phyloP scores from a whole-genome alignment of 495 filamentous ascomycete genomes.

The Diplogelasinospora grovesii region DNA sequence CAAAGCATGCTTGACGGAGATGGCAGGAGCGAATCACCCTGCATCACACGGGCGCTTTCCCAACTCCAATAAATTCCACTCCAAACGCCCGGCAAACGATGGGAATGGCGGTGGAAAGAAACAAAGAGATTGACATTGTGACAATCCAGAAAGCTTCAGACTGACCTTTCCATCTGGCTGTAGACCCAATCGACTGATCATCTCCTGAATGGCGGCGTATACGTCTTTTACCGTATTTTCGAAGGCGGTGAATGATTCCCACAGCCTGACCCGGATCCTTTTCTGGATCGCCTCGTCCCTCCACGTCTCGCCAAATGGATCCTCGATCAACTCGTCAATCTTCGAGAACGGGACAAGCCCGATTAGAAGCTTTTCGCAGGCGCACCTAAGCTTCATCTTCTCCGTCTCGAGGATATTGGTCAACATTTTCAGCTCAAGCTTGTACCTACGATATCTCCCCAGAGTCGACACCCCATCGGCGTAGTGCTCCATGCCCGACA shows the following conservation, averaged over 20 bases:
- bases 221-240: slow-evolving; percentile 16
- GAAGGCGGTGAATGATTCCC: slow-evolving; percentile 14
- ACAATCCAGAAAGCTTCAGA: neutral
- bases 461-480: slow-evolving; percentile 21
- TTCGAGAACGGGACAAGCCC: slow-evolving; percentile 16
- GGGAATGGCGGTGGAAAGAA: too few relatives aligned
- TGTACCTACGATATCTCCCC: slow-evolving; percentile 20
- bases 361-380: slow-evolving; percentile 25
- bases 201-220: slow-evolving; percentile 12
- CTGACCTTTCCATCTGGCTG: slow-evolving; percentile 12
- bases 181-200: slow-evolving; percentile 14
- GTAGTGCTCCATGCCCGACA: slow-evolving; percentile 34
- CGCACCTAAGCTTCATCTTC: slow-evolving; percentile 24
- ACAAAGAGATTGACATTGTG: too few relatives aligned
- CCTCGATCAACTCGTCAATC: slow-evolving; percentile 21
- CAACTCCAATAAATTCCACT: too few relatives aligned
- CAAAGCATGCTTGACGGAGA: too few relatives aligned
- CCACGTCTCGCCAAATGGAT: slow-evolving; percentile 19
- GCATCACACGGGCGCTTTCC: too few relatives aligned
- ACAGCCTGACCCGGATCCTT: slow-evolving; percentile 13
- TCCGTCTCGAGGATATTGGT: slow-evolving; percentile 27
- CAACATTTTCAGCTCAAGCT: slow-evolving; percentile 24
- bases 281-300: slow-evolving; percentile 6
- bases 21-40: too few relatives aligned
- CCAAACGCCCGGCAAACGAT: too few relatives aligned